A percentile compares a stretch with the other conserved stretches of the same genome.
phyloP scores from a whole-genome alignment of 179 eudicot species.

The Monotropa hypopitys region DNA sequence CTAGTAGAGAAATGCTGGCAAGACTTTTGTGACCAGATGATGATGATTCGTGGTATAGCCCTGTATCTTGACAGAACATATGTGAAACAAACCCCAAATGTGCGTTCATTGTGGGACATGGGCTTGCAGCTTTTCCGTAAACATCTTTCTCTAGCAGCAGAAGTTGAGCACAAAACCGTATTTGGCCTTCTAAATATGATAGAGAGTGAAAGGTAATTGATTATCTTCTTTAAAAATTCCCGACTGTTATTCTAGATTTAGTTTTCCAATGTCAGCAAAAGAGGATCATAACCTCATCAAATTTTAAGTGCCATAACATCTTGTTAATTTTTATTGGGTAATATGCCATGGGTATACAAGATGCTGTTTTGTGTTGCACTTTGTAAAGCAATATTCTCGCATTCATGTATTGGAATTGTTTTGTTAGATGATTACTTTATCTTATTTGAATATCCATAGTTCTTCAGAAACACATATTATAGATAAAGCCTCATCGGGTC shows the following conservation, averaged over 20 bases:
- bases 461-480: not conserved
- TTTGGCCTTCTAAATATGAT: constrained; percentile 92
- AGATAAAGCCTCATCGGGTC: not conserved
- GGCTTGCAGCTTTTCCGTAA: constrained; percentile 89
- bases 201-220: constrained; percentile 73
- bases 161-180: constrained; percentile 90
- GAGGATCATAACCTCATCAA: not conserved
- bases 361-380: too few species aligned
- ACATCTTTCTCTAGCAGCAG: constrained; percentile 68
- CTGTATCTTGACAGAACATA: constrained; percentile 87
- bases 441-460: not conserved
- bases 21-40: constrained; percentile 93
- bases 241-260: not conserved
- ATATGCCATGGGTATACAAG: too few species aligned
- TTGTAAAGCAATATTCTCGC: too few species aligned
- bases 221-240: not conserved
- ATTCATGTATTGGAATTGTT: too few species aligned
- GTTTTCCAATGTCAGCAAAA: not conserved
- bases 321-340: too few species aligned
- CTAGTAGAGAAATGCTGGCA: constrained; percentile 95
- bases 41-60: constrained; percentile 96
- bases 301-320: not conserved
- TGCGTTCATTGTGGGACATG: constrained; percentile 97
- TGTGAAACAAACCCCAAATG: constrained; percentile 75
- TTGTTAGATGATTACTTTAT: not conserved